These are phyloP conservation scores for Podospora australis DNA, from an alignment of 495 filamentous ascomycete genomes.

Conservation along the genomic window DNA sequence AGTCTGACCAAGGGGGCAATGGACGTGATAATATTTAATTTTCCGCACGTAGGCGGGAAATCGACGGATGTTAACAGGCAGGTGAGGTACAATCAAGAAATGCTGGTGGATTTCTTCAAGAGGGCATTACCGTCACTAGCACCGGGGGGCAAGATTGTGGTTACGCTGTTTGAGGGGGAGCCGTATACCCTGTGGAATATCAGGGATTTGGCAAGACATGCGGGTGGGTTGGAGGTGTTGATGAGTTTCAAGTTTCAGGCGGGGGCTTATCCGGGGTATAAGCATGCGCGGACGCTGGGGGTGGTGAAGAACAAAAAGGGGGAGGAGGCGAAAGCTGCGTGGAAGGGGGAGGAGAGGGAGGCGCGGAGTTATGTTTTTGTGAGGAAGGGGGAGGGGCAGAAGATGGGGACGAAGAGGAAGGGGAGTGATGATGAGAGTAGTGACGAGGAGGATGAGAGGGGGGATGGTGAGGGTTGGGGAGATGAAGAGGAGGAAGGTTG, in stretches of 20 bases:
- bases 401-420: constrained; percentile 36
- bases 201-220: constrained; percentile 72
- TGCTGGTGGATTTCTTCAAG: constrained; percentile 78
- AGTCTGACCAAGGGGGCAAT: constrained; percentile 15
- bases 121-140: constrained; percentile 37
- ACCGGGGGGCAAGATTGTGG: constrained; percentile 61
- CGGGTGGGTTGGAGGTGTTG: constrained; percentile 65
- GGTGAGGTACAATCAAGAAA: constrained; percentile 84
- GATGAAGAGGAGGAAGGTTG: constrained; percentile 9
- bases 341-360: constrained; percentile 72
- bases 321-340: constrained; percentile 39
- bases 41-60: constrained; percentile 89
- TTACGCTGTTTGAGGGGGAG: constrained; percentile 86
- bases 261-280: constrained; percentile 73
- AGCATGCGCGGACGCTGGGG: constrained; percentile 80
- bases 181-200: constrained; percentile 96
- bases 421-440: constrained; percentile 20
- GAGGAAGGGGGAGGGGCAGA: constrained; percentile 39
- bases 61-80: constrained; percentile 91
- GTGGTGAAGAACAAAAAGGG: constrained; percentile 57
- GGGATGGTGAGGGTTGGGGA: constrained; percentile 1
- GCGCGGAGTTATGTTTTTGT: constrained; percentile 77
- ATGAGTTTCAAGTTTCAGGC: constrained; percentile 74
- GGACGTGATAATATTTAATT: constrained; percentile 75
- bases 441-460: constrained; percentile 4